Evolutionary conservation across 257 asterid species (phyloP), one percentile per base, ranked within the genome.

Genomic region (Orobanche coerulescens): DNA sequence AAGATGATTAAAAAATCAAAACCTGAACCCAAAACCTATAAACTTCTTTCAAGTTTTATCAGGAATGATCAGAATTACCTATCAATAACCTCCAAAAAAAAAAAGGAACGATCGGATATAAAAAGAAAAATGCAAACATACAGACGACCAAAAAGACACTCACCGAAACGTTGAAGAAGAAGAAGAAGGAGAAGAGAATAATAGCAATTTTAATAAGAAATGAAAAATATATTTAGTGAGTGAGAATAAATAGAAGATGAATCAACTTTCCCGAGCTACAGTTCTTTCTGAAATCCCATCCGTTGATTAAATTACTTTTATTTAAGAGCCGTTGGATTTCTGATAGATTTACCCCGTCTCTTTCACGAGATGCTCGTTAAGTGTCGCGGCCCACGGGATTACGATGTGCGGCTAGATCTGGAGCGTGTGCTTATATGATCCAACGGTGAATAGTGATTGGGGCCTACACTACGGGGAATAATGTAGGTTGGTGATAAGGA

Each of bases 341-440:
- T 20, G 5, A 37, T 22, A 52, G 63, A 60, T 44, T n/a, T n/a
- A n/a, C n/a, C n/a, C n/a, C n/a, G 69, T 76, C 76, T 40, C 70
- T 73, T 56, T 73, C 80, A 62, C 76, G 77, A 64, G 71, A 78
- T 77, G 68, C 76, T 44, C 76, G 66, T 47, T 51, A 16, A 58
- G 69, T 34, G 47, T 53, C 60, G 66, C 62, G 77, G 69, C 40
- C 44, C 66, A 50, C 4, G 57, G 3, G 57, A 69, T 46, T 26
- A 74, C 10, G 69, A 64, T 68, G 70, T 5, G 58, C 24, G 0
- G 25, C 14, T 8, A 4, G 9, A 78, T 88, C 82, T 4, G 19
- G 46, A 24, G 24, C 90, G 84, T 77, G 1, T 0, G 2, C 4
- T 52, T 2, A 19, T 1, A 6, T 4, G 20, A 79, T 78, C 77